A percentile compares a stretch with the other conserved stretches of the same genome.
Evolutionary conservation across 2,329 filamentous ascomycete species (phyloP).

Genomic region (Apiospora rasikravindrae): DNA sequence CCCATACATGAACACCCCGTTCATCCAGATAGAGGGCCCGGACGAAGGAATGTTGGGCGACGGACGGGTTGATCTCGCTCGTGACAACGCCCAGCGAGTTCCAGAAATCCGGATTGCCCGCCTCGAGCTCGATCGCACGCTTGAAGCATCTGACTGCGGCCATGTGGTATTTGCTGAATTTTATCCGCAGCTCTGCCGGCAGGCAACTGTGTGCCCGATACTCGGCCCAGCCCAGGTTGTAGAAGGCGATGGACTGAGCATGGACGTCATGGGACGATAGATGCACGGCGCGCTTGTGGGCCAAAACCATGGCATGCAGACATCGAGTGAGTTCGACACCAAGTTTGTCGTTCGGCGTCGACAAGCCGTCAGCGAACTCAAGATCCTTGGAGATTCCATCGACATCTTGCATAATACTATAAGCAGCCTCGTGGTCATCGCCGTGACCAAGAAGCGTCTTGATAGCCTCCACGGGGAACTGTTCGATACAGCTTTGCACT

Average conservation of each 20-base stretch:
- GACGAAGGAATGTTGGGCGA: conserved; percentile 92
- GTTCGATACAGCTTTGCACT: conserved; percentile 69
- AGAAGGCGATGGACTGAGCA: conserved; percentile 94
- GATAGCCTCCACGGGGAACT: conserved; percentile 67
- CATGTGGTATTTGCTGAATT: conserved; percentile 72
- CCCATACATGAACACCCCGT: conserved; percentile 83
- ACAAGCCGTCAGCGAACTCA: conserved; percentile 49
- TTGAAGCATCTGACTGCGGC: conserved; percentile 92
- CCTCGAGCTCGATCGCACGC: conserved; percentile 91
- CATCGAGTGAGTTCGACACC: conserved; percentile 61
- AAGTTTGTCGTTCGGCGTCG: conserved; percentile 52
- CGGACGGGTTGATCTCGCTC: conserved; percentile 80
- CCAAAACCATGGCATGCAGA: conserved; percentile 76
- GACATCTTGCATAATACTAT: conserved; percentile 68
- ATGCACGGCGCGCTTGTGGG: conserved; percentile 85
- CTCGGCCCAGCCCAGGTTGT: conserved; percentile 95
- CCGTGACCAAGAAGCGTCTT: conserved; percentile 61
- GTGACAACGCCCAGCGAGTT: conserved; percentile 93
- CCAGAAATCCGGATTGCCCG: conserved; percentile 95
- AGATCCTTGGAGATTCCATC: conserved; percentile 64
- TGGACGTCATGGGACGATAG: conserved; percentile 76
- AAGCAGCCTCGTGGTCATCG: conserved; percentile 56
- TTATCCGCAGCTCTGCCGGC: conserved; percentile 57
- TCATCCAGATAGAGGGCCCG: conserved; percentile 93
- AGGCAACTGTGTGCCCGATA: conserved; percentile 77